Percentiles rank a stretch among this genome's conserved stretches.
Evolutionary conservation across 2,329 filamentous ascomycete genomes (phyloP).

Genomic region (Monosporascus ibericus): DNA sequence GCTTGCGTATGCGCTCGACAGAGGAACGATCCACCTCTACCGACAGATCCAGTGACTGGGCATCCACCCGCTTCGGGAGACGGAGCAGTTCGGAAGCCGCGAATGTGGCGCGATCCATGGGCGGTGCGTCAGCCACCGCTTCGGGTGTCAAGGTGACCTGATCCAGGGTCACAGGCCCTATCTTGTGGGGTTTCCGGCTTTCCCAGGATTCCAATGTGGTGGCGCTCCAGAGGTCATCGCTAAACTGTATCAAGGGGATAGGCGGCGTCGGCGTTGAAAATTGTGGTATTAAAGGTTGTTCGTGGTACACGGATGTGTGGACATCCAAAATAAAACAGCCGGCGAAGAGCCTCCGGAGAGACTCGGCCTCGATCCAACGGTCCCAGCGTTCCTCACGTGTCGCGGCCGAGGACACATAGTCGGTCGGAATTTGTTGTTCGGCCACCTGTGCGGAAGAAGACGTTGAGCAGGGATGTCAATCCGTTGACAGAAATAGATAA

Average conservation of each 20-base stretch:
- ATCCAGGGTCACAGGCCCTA: slow-evolving; percentile 22
- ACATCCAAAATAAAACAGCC: slow-evolving; percentile 52
- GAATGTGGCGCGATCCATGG: slow-evolving; percentile 22
- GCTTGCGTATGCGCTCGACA: slow-evolving; percentile 26
- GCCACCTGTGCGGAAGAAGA: slow-evolving; percentile 34
- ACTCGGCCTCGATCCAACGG: slow-evolving; percentile 47
- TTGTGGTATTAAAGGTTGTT: slow-evolving; percentile 37
- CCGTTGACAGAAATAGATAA: slow-evolving; percentile 14
- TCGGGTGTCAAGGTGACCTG: slow-evolving; percentile 30
- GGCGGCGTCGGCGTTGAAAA: slow-evolving; percentile 29
- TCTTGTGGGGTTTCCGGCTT: slow-evolving; percentile 19
- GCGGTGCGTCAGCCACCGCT: slow-evolving; percentile 25
- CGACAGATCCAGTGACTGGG: slow-evolving; percentile 14
- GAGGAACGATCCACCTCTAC: slow-evolving; percentile 12
- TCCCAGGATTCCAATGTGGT: slow-evolving; percentile 40
- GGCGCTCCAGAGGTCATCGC: slow-evolving; percentile 44
- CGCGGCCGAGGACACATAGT: slow-evolving; percentile 12
- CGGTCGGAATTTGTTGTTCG: slow-evolving; percentile 23
- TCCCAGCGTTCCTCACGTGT: slow-evolving; percentile 38
- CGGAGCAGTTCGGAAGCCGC: slow-evolving; percentile 22
- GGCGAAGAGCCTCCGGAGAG: slow-evolving; percentile 46
- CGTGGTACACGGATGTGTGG: slow-evolving; percentile 48
- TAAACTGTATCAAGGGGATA: slow-evolving; percentile 42
- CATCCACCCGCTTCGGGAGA: slow-evolving; percentile 15
- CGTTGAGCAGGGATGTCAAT: slow-evolving; percentile 28